phyloP scores from a whole-genome alignment of 192 early-diverging fungal species.

The Rhizophagus clarus region DNA sequence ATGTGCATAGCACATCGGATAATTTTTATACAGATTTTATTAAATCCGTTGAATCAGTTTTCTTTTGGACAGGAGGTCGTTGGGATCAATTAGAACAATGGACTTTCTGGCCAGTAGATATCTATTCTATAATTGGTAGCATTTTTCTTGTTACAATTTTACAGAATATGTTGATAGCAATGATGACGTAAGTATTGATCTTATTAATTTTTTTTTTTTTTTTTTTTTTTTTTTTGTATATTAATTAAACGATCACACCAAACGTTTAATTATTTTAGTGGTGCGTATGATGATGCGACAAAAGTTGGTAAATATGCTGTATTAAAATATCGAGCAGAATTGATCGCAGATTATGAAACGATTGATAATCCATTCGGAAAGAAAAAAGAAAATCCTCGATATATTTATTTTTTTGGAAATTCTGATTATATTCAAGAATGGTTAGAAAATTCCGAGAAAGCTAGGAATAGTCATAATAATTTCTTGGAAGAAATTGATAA shows the following conservation, averaged over 20 bases:
- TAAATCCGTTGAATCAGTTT: constrained; percentile 1
- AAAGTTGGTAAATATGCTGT: not conserved
- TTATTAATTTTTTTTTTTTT: no score
- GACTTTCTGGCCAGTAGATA: constrained; percentile 14
- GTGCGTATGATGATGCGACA: not conserved
- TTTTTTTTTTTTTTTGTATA: no score
- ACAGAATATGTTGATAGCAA: constrained; percentile 19
- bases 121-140: constrained; percentile 4
- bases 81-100: constrained; percentile 26
- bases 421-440: not conserved
- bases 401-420: constrained; percentile 7
- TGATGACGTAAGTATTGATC: constrained; percentile 11
- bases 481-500: no score
- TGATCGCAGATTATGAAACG: constrained; percentile 14
- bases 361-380: not conserved
- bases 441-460: not conserved
- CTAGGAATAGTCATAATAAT: no score
- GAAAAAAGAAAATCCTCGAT: not conserved
- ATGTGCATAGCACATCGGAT: no score
- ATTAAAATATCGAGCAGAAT: constrained; percentile 2
- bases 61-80: constrained; percentile 23
- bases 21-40: constrained; percentile 5
- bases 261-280: not conserved
- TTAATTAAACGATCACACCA: not conserved
- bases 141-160: not conserved